Conservation (phyloP, 1,284 basidiomycete genomes). For the Cryptococcus sp. region DNA sequence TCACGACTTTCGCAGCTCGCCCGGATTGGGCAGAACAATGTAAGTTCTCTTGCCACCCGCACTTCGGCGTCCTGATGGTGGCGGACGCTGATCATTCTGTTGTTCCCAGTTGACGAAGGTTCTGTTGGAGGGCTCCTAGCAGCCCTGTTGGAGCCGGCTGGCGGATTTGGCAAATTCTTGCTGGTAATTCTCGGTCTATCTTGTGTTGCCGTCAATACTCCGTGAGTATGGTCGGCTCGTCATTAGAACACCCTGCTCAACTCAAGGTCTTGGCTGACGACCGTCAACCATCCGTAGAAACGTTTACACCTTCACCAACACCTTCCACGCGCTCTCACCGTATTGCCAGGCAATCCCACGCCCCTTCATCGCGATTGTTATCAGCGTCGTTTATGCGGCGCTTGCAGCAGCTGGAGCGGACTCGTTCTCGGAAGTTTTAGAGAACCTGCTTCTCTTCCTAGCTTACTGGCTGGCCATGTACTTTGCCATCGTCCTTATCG, state of each 20-base stretch:
- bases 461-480: slow-evolving; percentile 31
- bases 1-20: slow-evolving; percentile 32
- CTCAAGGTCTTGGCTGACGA: too few species aligned
- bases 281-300: slow-evolving; percentile 37
- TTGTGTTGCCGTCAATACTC: neutral
- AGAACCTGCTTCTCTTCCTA: slow-evolving; percentile 29
- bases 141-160: slow-evolving; percentile 34
- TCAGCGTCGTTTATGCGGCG: slow-evolving; percentile 24
- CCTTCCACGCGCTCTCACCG: slow-evolving; percentile 49
- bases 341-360: slow-evolving; percentile 48
- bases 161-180: slow-evolving; percentile 44
- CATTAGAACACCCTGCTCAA: too few species aligned
- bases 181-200: slow-evolving; percentile 23
- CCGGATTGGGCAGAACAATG: too few species aligned
- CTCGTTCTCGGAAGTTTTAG: slow-evolving; percentile 34
- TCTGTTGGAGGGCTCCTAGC: slow-evolving; percentile 42
- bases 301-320: slow-evolving; percentile 50
- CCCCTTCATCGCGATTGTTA: slow-evolving; percentile 43
- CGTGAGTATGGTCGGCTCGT: too few species aligned
- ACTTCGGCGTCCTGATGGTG: too few species aligned
- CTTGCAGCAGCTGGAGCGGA: slow-evolving; percentile 51
- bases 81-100: neutral
- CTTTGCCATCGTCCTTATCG: slow-evolving; percentile 43
- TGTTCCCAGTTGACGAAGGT: neutral
- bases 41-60: too few species aligned